Conservation (phyloP, 2,329 filamentous ascomycete genomes). For the Ophiostoma ips region DNA sequence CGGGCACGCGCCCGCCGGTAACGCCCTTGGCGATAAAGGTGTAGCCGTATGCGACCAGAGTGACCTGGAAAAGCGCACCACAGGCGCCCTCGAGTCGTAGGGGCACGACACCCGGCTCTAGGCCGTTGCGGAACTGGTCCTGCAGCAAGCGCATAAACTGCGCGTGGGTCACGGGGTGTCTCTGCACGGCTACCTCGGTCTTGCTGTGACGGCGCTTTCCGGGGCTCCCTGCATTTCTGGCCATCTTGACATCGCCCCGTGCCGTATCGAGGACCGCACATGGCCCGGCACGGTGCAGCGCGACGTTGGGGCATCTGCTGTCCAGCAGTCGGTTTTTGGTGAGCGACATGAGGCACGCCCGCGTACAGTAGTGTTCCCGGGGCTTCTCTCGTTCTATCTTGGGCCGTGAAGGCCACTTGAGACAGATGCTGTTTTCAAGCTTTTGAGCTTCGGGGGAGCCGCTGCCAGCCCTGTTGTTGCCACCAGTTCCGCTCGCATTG, state of each 20-base stretch:
- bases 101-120: neutral
- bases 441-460: neutral
- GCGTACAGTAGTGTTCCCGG: slow-evolving; percentile 7
- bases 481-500: neutral
- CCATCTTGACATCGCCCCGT: too few species aligned
- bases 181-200: neutral
- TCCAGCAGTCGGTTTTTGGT: neutral
- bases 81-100: slow-evolving; percentile 21
- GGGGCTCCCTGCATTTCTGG: neutral
- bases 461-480: too few species aligned
- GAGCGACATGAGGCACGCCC: slow-evolving; percentile 6
- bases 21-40: slow-evolving; percentile 28
- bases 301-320: slow-evolving; percentile 4
- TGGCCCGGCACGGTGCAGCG: neutral
- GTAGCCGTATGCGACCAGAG: slow-evolving; percentile 27
- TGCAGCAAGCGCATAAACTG: slow-evolving; percentile 5
- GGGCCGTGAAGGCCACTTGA: neutral
- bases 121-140: slow-evolving; percentile 1
- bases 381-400: neutral
- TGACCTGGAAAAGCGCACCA: slow-evolving; percentile 28
- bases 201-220: neutral
- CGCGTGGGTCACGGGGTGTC: slow-evolving; percentile 3
- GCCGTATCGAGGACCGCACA: neutral
- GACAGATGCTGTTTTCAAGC: neutral
- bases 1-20: neutral